A percentile compares a stretch with the other conserved stretches of the same genome.
Evolutionary conservation across 2,329 filamentous ascomycete genomes (phyloP).

Genomic region (Phialophora verrucosa): DNA sequence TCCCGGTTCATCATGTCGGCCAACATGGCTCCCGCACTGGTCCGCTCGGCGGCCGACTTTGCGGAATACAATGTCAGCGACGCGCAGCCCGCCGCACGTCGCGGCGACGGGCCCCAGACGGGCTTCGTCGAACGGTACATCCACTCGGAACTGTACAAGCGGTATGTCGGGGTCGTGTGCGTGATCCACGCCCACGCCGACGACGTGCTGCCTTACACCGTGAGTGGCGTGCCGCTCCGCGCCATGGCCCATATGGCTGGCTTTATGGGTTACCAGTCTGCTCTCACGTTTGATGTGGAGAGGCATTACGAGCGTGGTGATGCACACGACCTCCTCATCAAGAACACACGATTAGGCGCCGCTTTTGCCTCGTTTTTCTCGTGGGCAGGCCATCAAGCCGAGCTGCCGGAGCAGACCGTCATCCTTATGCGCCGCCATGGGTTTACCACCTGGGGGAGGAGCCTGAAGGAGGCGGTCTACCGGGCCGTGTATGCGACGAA

Average conservation of each 20-base stretch:
- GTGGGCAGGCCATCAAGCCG: slow-evolving; percentile 9
- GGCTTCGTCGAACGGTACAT: slow-evolving; percentile 55
- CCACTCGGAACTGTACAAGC: slow-evolving; percentile 55
- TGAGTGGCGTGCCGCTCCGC: slow-evolving; percentile 48
- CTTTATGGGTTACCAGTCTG: slow-evolving; percentile 46
- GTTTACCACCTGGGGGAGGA: slow-evolving; percentile 48
- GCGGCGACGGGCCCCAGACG: slow-evolving; percentile 43
- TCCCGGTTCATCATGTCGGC: slow-evolving; percentile 57
- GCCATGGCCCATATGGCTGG: slow-evolving; percentile 53
- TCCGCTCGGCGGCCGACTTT: slow-evolving; percentile 53
- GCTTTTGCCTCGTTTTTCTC: slow-evolving; percentile 46
- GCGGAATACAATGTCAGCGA: slow-evolving; percentile 52
- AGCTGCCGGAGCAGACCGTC: slow-evolving; percentile 42
- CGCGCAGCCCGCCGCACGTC: too few relatives aligned
- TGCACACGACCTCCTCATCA: slow-evolving; percentile 48
- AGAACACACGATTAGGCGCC: slow-evolving; percentile 43
- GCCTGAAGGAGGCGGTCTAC: slow-evolving; percentile 50
- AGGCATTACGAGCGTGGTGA: slow-evolving; percentile 40
- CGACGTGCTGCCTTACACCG: slow-evolving; percentile 51
- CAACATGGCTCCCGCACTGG: slow-evolving; percentile 55
- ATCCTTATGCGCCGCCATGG: slow-evolving; percentile 56
- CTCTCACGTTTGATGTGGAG: slow-evolving; percentile 45
- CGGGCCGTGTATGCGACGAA: slow-evolving; percentile 52
- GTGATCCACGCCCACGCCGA: slow-evolving; percentile 55
- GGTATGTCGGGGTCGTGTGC: slow-evolving; percentile 47